These are phyloP conservation scores for Linnemannia exigua DNA, from an alignment of 192 early-diverging fungal genomes.

Conservation along the genomic window DNA sequence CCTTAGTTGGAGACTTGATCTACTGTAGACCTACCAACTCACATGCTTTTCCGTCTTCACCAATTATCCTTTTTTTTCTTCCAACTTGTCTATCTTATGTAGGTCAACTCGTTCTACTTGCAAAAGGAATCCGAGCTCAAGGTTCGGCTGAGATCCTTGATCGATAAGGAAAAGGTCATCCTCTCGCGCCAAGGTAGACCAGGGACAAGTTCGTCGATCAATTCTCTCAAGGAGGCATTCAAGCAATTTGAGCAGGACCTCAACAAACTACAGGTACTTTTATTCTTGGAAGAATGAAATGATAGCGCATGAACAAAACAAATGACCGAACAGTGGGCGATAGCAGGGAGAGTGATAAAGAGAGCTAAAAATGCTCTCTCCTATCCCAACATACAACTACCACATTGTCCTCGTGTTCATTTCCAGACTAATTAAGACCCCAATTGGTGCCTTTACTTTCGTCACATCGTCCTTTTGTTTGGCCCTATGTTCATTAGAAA, in stretches of 20 bases:
- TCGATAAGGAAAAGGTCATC: slow-evolving; percentile 82
- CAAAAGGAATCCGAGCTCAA: slow-evolving; percentile 96
- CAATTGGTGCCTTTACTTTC: background rate
- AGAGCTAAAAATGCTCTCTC: background rate
- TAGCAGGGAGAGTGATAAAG: background rate
- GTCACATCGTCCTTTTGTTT: background rate
- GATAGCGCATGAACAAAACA: background rate
- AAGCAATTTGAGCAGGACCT: slow-evolving; percentile 92
- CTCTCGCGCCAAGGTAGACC: slow-evolving; percentile 66
- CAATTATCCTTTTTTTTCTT: too few relatives aligned
- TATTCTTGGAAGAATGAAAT: background rate
- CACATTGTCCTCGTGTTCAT: slow-evolving; percentile 1
- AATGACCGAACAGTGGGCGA: background rate
- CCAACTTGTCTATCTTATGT: too few relatives aligned
- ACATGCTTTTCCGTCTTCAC: background rate
- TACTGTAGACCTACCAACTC: too few relatives aligned
- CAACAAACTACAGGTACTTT: slow-evolving; percentile 90
- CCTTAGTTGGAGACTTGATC: background rate
- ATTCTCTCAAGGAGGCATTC: slow-evolving; percentile 90
- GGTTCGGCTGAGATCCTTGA: slow-evolving; percentile 85
- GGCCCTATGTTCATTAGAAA: slow-evolving; percentile 68
- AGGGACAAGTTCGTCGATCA: slow-evolving; percentile 68
- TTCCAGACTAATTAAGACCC: background rate
- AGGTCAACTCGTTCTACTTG: slow-evolving; percentile 96
- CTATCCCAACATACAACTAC: background rate